phyloP scores from a whole-genome alignment of 1,139 yeast genomes.

The Kodamaea sp. region DNA sequence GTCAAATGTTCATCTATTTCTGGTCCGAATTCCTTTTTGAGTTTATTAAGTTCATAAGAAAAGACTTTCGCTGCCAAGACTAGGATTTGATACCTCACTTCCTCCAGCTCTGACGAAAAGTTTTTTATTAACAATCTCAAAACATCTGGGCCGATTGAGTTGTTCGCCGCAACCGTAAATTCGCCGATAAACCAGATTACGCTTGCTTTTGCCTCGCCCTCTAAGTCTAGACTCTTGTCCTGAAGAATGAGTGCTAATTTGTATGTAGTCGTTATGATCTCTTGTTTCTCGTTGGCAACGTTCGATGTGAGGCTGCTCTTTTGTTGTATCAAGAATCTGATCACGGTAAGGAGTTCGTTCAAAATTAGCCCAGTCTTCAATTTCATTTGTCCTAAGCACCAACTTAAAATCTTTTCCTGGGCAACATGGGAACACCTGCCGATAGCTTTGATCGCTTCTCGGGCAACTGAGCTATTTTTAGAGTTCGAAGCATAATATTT shows the following conservation, averaged over 20 bases:
- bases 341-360: slow-evolving; percentile 64
- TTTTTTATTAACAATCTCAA: slow-evolving; percentile 57
- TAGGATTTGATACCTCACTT: slow-evolving; percentile 70
- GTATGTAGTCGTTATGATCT: slow-evolving; percentile 36
- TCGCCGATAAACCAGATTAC: slow-evolving; percentile 93
- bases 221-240: slow-evolving; percentile 28
- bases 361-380: slow-evolving; percentile 35
- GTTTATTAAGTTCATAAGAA: slow-evolving; percentile 51
- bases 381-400: slow-evolving; percentile 42
- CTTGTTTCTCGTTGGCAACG: slow-evolving; percentile 27
- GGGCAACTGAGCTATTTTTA: slow-evolving; percentile 35
- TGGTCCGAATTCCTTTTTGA: slow-evolving; percentile 24
- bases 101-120: slow-evolving; percentile 57
- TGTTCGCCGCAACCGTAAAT: slow-evolving; percentile 46
- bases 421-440: slow-evolving; percentile 52
- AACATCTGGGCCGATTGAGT: slow-evolving; percentile 72
- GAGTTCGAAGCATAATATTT: slow-evolving; percentile 60
- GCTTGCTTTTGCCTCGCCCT: slow-evolving; percentile 70
- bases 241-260: slow-evolving; percentile 36
- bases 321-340: slow-evolving; percentile 73
- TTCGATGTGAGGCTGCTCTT: slow-evolving; percentile 22
- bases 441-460: slow-evolving; percentile 59
- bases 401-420: slow-evolving; percentile 34
- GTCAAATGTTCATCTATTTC: slow-evolving; percentile 29
- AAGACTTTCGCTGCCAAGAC: slow-evolving; percentile 74